Base-by-base conservation (phyloP, 768 basidiomycete genomes). In the Pisolithus microcarpus region DNA sequence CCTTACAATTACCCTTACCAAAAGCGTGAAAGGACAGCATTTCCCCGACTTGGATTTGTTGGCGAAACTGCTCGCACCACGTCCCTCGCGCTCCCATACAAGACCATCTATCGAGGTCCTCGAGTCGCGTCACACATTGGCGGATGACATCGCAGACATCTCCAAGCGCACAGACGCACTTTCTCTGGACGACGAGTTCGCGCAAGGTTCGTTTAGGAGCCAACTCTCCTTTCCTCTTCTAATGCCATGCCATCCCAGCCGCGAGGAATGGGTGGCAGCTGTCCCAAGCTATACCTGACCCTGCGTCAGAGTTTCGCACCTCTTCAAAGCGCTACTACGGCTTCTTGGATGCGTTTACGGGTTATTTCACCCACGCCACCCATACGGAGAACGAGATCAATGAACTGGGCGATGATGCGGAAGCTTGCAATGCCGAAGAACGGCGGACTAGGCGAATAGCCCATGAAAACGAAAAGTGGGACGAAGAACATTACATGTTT, bases 401-500 rank as follows among this genome's bases (percentile, higher is more conserved):
- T 60, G 88, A 90, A 60, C 74, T 91, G 13, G 88, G 87, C 4
- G 46, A 70, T 16, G 76, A 83, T 53, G 83, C 76, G 13, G 90
- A 93, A 68, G 73, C 62, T 1, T 77, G 77, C 48, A 62, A 71
- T 11, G 65, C 59, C 11, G 61, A 65, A 3, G 81, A 84, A 55
- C 76, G 88, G 36, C 74, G 80, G 26, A 57, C 52, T 38, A 72
- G 71, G 52, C 77, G 88, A 44, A 56, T 80, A 10, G 64, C 69
- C 49, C 82, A 81, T 54, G 90, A 91, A 63, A 73, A 91, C 37
- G 72, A 76, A 28, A 91, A 90, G 66, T 93, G 84, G 78, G 84
- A 91, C 58, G 82, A 81, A 59, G 88, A 91, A 58, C 74, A 91
- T 68, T 92, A 91, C 63, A 83, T 90, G 90, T 90, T 65, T 48